phyloP scores from a whole-genome alignment of 768 basidiomycete species.

The Leccinum longicurvipes region DNA sequence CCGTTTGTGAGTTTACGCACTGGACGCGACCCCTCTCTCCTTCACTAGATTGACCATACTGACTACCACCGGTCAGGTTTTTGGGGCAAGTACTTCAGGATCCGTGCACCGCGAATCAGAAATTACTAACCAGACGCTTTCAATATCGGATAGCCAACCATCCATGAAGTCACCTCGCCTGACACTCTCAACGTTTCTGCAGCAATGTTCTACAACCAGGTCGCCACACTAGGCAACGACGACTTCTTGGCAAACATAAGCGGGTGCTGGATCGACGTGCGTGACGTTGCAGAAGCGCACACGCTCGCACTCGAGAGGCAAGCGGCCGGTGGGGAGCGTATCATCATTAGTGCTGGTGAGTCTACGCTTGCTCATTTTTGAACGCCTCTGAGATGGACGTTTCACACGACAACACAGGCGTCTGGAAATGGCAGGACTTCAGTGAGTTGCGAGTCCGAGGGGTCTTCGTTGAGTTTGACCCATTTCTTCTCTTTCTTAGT shows the following conservation, averaged over 20 bases:
- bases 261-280: neutral
- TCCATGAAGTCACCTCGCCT: neutral
- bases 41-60: neutral
- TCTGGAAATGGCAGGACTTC: neutral
- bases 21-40: too few species aligned
- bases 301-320: neutral
- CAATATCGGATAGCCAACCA: neutral
- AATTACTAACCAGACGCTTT: neutral
- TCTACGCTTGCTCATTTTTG: neutral
- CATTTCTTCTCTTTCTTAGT: neutral
- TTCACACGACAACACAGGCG: neutral
- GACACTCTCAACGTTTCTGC: neutral
- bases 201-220: neutral
- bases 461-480: neutral
- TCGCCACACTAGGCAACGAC: neutral
- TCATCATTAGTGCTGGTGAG: neutral
- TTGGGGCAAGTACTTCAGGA: neutral
- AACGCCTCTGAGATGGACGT: neutral
- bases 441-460: neutral
- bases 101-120: neutral
- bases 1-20: conserved; percentile 29
- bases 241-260: neutral
- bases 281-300: neutral
- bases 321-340: neutral
- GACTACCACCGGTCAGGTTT: neutral